Evolutionary conservation across 176 grass and related monocot genomes (phyloP), one percentile per base, ranked within the genome.

Genomic region (Ensete glaucum): DNA sequence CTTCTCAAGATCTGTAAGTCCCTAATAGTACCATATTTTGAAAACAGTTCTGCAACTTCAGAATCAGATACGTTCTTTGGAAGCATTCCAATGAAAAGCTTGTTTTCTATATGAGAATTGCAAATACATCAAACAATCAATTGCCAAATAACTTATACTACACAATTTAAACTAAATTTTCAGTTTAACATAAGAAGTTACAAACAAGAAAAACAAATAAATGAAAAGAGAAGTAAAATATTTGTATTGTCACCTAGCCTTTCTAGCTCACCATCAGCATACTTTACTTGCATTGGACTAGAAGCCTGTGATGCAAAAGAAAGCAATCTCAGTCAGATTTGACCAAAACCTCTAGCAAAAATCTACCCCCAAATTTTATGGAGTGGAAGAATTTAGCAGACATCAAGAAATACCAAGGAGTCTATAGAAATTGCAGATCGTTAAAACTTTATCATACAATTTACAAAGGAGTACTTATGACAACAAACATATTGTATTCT

Each of bases 251-350:
- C 90, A 99, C 96, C 96, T 77, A 99, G 83, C 86, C 96, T 99
- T 88, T 99, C 91, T 79, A 99, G 82, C 74, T 99, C 96, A 23
- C 96, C 96, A 77, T 99, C 96, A 60, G 96, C 96, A 78, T 99
- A 99, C 81, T 99, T 99, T 74, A 99, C 96, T 88, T 99, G 96
- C 77, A 99, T 89, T 71, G 96, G 96, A 82, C 91, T 99, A 71
- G 96, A 94, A 17, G 91, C 96, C 96, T 99, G 81, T 68, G 70
- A 72, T 76, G 56, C 71, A 65, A 74, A 54, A 70, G 53, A 34
- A 29, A 59, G 27, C 29, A 26, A 20, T n/a, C 17, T 50, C 78
- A 64, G 48, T 73, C 49, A 73, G 9, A 19, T 63, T 23, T 64
- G 14, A 11, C 20, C 20, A 73, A 69, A 70, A 5, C 29, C 51